Evolutionary conservation across 129 eudicot species (phyloP), one percentile per base, ranked within the genome.

Genomic region (Escallonia rubra): DNA sequence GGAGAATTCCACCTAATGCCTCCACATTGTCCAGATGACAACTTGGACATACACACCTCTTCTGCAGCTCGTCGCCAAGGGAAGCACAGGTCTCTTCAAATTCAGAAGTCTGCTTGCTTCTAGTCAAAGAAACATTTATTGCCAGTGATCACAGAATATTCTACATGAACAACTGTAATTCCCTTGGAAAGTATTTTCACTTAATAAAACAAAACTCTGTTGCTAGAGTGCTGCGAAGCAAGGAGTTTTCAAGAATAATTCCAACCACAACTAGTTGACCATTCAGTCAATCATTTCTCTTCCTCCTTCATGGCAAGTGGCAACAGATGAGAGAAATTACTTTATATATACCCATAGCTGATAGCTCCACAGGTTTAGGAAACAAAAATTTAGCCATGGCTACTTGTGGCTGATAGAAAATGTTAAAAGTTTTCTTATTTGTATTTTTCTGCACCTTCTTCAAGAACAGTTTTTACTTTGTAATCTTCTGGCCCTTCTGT

Each of bases 11-110:
- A 39, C 82, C 78, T 55, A 85, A 59, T 57, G 78, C 82, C 64
- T 85, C 93, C 41, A 75, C 75, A 71, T 91, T 91, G 79, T 87
- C 86, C 46, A 40, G 69, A 64, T 71, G 75, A 71, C 97, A 91
- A 50, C 75, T 69, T 45, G 90, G 96, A 48, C 97, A 91, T 63
- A 82, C 16, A 65, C 81, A 80, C 68, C 78, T 82, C 72, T 74
- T 79, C 88, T 91, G 96, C 81, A 91, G 72, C 83, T 76, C 83
- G 9, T 81, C 91, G 67, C 86, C 78, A 12, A 80, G 75, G 45
- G 78, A 71, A 74, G 81, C 70, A 72, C 71, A 78, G 44, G 52
- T 66, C 42, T 74, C 77, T 79, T 91, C 97, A 62, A 76, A n/a
- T 72, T 67, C 83, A 6, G 96, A 74, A 54, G 81, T 85, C 93